Percentiles rank a stretch among this genome's conserved stretches.
Evolutionary conservation across 768 basidiomycete species (phyloP).

Genomic region (Polyporus arcularius): DNA sequence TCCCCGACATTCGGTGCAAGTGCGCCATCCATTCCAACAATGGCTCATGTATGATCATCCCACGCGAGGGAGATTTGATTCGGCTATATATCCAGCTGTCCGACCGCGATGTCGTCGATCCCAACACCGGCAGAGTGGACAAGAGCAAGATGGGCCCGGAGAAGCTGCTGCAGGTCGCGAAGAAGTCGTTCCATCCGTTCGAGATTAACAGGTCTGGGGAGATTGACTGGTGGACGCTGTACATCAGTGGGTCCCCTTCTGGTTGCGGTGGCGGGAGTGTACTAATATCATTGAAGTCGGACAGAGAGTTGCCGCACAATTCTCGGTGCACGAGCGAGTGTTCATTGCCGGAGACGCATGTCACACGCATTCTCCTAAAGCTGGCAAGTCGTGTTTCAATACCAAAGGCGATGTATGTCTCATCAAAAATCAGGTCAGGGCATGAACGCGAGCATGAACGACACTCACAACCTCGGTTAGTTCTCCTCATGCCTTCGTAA

Average conservation of each 20-base stretch:
- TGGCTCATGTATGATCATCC: constrained; percentile 54
- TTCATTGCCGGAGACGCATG: constrained; percentile 62
- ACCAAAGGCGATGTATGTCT: neutral
- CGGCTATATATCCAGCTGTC: constrained; percentile 56
- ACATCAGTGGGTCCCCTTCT: constrained; percentile 27
- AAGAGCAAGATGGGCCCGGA: constrained; percentile 39
- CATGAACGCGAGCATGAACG: constrained; percentile 57
- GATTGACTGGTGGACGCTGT: constrained; percentile 51
- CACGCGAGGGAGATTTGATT: constrained; percentile 49
- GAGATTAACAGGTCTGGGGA: constrained; percentile 30
- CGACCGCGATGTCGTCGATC: constrained; percentile 39
- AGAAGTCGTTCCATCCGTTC: constrained; percentile 44
- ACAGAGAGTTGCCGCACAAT: constrained; percentile 56
- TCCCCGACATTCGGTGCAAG: constrained; percentile 54
- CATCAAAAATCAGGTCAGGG: constrained; percentile 38
- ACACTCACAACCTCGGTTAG: constrained; percentile 51
- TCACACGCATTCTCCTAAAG: constrained; percentile 47
- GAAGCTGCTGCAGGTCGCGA: constrained; percentile 45
- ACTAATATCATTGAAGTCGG: constrained; percentile 41
- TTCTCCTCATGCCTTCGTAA: neutral
- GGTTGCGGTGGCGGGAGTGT: neutral
- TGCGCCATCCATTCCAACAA: constrained; percentile 52
- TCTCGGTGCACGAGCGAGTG: constrained; percentile 46
- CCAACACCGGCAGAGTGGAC: constrained; percentile 43
- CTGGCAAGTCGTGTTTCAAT: constrained; percentile 28